Evolutionary conservation across 208 protist species (phyloP).

Genomic region (Wallacemonas rigidus): DNA sequence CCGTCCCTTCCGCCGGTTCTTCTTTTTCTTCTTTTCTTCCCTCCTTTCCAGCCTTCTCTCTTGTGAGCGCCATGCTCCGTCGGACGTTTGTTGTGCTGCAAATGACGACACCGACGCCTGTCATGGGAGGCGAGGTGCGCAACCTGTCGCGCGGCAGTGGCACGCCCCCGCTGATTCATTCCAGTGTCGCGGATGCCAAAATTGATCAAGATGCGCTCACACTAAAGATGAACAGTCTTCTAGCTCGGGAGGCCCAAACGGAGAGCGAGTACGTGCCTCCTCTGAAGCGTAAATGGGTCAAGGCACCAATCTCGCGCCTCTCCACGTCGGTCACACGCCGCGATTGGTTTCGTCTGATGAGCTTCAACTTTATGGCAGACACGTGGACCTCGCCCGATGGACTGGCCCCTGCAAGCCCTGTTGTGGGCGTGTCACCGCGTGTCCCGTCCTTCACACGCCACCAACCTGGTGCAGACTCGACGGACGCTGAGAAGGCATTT

Average conservation of each 20-base stretch:
- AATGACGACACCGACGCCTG: neutral
- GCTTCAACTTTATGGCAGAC: slow-evolving; percentile 84
- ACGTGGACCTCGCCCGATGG: slow-evolving; percentile 33
- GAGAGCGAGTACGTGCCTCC: slow-evolving; percentile 34
- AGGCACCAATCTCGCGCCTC: slow-evolving; percentile 59
- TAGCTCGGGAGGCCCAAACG: slow-evolving; percentile 27
- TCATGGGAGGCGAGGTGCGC: slow-evolving; percentile 1
- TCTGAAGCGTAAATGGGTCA: slow-evolving; percentile 63
- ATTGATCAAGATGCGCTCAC: slow-evolving; percentile 42
- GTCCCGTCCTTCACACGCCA: slow-evolving; percentile 60
- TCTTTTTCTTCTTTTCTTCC: neutral
- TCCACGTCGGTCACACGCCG: slow-evolving; percentile 61
- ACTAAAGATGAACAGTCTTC: slow-evolving; percentile 39
- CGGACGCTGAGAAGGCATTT: slow-evolving; percentile 31
- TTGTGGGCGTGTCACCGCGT: slow-evolving; percentile 49
- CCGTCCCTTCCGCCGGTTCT: slow-evolving; percentile 2
- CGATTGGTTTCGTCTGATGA: slow-evolving; percentile 89
- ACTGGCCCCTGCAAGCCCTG: slow-evolving; percentile 38
- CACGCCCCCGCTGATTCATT: slow-evolving; percentile 38
- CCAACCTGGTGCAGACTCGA: neutral
- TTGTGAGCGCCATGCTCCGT: slow-evolving; percentile 22
- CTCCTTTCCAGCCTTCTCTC: neutral
- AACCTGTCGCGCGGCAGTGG: neutral
- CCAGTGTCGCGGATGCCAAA: slow-evolving; percentile 36
- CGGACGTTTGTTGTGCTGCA: slow-evolving; percentile 1